Percentiles rank a stretch among this genome's conserved stretches.
These are phyloP conservation scores for Citrus inodora DNA, from an alignment of 345 rosid species.

Conservation along the genomic window DNA sequence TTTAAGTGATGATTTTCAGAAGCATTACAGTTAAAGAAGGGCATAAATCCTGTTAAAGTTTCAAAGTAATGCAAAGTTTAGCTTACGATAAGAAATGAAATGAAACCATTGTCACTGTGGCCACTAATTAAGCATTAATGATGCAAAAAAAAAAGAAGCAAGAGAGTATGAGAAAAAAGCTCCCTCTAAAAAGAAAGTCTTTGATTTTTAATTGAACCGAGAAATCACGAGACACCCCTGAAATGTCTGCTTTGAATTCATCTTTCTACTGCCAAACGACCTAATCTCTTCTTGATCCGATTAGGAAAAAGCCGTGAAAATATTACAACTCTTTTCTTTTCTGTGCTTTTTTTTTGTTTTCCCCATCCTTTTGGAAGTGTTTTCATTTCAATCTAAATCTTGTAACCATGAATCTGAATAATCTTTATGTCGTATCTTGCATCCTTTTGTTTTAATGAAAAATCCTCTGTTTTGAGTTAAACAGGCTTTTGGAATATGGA, in stretches of 20 bases:
- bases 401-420: slow-evolving; percentile 26
- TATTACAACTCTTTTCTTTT: slow-evolving; percentile 8
- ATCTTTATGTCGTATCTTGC: slow-evolving; percentile 21
- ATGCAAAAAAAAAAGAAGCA: slow-evolving; percentile 4
- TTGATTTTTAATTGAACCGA: slow-evolving; percentile 48
- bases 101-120: slow-evolving; percentile 12
- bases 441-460: neutral
- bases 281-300: slow-evolving; percentile 34
- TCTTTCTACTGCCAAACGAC: slow-evolving; percentile 47
- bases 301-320: slow-evolving; percentile 31
- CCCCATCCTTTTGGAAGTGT: neutral
- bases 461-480: slow-evolving; percentile 13
- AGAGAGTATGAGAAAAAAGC: slow-evolving; percentile 17
- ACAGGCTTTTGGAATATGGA: neutral
- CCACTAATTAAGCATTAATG: slow-evolving; percentile 29
- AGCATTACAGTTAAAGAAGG: neutral
- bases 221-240: slow-evolving; percentile 91
- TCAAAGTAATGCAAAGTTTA: neutral
- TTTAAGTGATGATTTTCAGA: neutral
- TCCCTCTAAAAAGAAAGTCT: slow-evolving; percentile 4
- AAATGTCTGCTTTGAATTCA: slow-evolving; percentile 56
- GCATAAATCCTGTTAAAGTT: slow-evolving; percentile 6
- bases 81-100: neutral
- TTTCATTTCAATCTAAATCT: slow-evolving; percentile 3
- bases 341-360: slow-evolving; percentile 18